Evolutionary conservation across 805 yeast species (phyloP).

Genomic region (Candida insectorum): DNA sequence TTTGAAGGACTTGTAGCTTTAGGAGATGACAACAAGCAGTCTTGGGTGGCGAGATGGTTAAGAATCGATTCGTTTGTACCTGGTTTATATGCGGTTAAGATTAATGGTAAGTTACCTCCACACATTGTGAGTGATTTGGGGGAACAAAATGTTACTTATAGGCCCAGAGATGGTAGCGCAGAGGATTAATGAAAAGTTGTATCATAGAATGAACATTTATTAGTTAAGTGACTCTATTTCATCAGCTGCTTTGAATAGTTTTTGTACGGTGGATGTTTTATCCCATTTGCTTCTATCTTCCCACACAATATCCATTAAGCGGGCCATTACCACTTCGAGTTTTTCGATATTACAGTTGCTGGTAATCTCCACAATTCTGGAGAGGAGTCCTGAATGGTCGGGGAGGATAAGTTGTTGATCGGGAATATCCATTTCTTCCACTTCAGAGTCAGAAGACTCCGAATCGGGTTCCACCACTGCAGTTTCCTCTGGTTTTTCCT

Average conservation of each 20-base stretch:
- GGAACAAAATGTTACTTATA: conserved; percentile 72
- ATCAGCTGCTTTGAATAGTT: conserved; percentile 22
- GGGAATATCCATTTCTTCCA: conserved; percentile 16
- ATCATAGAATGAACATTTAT: conserved; percentile 2
- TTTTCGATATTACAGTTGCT: conserved; percentile 33
- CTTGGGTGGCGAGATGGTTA: conserved; percentile 97
- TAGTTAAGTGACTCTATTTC: conserved; percentile 9
- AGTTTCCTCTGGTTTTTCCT: conserved; percentile 1
- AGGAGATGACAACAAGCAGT: conserved; percentile 69
- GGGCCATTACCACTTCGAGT: conserved; percentile 51
- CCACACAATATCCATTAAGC: conserved; percentile 73
- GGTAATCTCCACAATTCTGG: conserved; percentile 26
- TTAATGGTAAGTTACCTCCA: conserved; percentile 86
- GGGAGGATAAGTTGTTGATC: conserved; percentile 6
- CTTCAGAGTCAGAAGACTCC: conserved; percentile 37
- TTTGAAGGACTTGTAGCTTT: conserved; percentile 93
- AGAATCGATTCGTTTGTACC: conserved; percentile 85
- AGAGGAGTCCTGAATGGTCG: conserved; percentile 19
- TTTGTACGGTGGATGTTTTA: conserved; percentile 34
- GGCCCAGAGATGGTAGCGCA: conserved; percentile 94
- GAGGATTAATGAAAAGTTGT: conserved; percentile 40
- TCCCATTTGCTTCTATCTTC: conserved; percentile 50
- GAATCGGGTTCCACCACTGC: conserved; percentile 11
- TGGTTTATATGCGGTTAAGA: conserved; percentile 91
- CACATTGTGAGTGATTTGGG: conserved; percentile 75